Percentiles rank a stretch among this genome's conserved stretches.
Evolutionary conservation across 2,329 filamentous ascomycete species (phyloP).

Genomic region (Aplosporella prunicola): DNA sequence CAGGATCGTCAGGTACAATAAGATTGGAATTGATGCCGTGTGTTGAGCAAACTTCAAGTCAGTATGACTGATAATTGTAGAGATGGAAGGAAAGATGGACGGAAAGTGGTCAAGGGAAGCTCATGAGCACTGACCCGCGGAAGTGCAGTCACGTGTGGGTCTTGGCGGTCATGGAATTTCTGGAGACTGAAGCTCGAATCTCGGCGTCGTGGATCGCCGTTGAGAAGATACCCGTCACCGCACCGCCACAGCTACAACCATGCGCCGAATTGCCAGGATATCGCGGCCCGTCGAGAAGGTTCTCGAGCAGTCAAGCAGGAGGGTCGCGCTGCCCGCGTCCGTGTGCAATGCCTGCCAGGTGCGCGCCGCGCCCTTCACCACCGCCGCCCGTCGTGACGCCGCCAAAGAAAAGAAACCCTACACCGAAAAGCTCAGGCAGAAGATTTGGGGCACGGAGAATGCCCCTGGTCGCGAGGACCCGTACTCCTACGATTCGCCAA

Average conservation of each 20-base stretch:
- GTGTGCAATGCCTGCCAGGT: background rate
- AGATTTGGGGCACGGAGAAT: constrained; percentile 10
- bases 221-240: background rate
- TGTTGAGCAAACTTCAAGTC: no score
- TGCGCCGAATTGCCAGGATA: constrained; percentile 8
- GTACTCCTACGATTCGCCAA: constrained; percentile 6
- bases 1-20: no score
- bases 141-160: background rate
- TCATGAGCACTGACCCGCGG: background rate
- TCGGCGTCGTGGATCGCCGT: background rate
- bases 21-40: no score
- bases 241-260: background rate
- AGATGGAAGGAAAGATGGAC: no score
- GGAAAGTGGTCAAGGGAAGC: no score
- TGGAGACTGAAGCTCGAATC: background rate
- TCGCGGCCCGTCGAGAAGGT: constrained; percentile 9
- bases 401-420: background rate
- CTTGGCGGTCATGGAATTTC: constrained; percentile 5
- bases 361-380: constrained; percentile 2
- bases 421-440: constrained; percentile 4
- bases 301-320: background rate
- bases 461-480: constrained; percentile 10
- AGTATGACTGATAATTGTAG: no score
- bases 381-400: background rate
- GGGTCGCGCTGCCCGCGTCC: background rate